Conservation (phyloP, 257 asterid genomes). For the Forsythia suspensa region DNA sequence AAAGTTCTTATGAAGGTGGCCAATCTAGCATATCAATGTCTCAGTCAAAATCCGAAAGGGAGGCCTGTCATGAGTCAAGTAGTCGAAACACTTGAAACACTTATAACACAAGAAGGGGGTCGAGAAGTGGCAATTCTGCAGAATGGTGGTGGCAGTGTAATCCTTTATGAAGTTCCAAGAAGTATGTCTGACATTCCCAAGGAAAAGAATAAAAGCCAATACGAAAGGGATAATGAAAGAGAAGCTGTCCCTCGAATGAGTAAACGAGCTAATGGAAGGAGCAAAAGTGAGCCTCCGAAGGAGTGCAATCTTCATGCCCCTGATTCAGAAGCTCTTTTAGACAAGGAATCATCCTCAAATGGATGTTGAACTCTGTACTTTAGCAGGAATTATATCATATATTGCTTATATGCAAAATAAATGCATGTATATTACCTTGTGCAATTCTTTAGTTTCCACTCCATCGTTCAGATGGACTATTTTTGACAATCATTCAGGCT, state of each 20-base stretch:
- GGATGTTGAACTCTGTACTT: constrained; percentile 18
- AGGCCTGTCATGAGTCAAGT: constrained; percentile 86
- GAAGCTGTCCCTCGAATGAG: constrained; percentile 27
- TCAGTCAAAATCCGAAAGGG: constrained; percentile 90
- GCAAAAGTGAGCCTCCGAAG: constrained; percentile 75
- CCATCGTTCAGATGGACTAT: neutral
- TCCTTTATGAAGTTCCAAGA: constrained; percentile 68
- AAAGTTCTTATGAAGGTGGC: constrained; percentile 73
- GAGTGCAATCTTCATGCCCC: constrained; percentile 47
- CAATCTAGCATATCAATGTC: constrained; percentile 78
- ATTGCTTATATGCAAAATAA: neutral
- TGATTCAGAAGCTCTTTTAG: constrained; percentile 13
- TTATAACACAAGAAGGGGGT: constrained; percentile 49
- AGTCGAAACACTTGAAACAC: constrained; percentile 76
- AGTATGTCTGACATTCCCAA: constrained; percentile 11
- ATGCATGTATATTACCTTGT: neutral
- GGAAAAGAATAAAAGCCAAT: constrained; percentile 12
- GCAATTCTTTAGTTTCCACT: neutral
- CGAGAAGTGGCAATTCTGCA: constrained; percentile 40
- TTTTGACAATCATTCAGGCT: neutral
- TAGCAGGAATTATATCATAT: neutral
- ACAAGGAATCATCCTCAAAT: constrained; percentile 27
- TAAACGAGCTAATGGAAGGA: constrained; percentile 43
- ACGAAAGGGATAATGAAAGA: constrained; percentile 29
- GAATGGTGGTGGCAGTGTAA: constrained; percentile 54